Evolutionary conservation across 495 filamentous ascomycete species (phyloP).

Genomic region (Trichoderma erinaceum): DNA sequence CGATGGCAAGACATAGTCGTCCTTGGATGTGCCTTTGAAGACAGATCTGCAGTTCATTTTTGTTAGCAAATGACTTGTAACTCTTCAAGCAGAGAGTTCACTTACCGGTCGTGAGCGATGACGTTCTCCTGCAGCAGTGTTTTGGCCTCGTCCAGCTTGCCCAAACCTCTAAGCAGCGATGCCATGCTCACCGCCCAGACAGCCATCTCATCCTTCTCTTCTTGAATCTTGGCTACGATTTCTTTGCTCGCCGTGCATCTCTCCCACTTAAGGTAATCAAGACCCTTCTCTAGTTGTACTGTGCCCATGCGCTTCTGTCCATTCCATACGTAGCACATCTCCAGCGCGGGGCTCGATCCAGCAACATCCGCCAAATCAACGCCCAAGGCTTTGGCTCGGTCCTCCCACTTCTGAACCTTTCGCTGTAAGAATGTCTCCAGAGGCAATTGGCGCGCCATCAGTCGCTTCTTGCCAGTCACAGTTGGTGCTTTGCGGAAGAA

Average conservation of each 20-base stretch:
- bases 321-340: conserved; percentile 97
- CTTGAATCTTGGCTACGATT: conserved; percentile 53
- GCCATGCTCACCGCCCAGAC: conserved; percentile 61
- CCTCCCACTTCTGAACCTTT: conserved; percentile 87
- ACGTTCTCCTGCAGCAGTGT: conserved; percentile 54
- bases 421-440: conserved; percentile 84
- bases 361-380: conserved; percentile 74
- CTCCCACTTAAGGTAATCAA: conserved; percentile 60
- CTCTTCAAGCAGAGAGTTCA: conserved; percentile 17
- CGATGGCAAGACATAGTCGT: conserved; percentile 74
- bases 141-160: conserved; percentile 57
- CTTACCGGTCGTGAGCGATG: conserved; percentile 53
- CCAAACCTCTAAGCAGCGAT: conserved; percentile 58
- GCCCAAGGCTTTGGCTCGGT: conserved; percentile 60
- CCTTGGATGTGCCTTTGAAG: conserved; percentile 69
- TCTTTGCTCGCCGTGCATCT: conserved; percentile 45
- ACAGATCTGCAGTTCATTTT: conserved; percentile 32
- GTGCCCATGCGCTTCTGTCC: conserved; percentile 69
- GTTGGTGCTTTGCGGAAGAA: conserved; percentile 65
- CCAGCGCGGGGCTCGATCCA: conserved; percentile 75
- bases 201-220: conserved; percentile 73
- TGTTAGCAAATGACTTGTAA: not conserved
- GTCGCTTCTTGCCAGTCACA: conserved; percentile 75
- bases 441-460: conserved; percentile 83
- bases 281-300: conserved; percentile 56